A percentile compares a stretch with the other conserved stretches of the same genome.
phyloP scores from a whole-genome alignment of 2,329 filamentous ascomycete species.

The Ophiostoma angusticollis region DNA sequence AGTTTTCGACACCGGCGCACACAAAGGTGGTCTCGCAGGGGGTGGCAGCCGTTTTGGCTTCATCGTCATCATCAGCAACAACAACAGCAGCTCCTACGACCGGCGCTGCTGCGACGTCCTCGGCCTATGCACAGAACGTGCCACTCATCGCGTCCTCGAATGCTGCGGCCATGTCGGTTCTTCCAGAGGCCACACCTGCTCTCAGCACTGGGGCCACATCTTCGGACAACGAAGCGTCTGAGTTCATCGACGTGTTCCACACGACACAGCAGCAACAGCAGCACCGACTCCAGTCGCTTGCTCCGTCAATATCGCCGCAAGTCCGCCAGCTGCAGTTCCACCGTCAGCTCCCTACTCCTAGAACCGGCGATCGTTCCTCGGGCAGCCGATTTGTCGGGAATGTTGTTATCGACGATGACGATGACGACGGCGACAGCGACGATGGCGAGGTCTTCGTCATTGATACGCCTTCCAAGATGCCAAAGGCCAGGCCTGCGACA shows the following conservation, averaged over 20 bases:
- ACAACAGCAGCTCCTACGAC: background rate
- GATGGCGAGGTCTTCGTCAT: constrained; percentile 22
- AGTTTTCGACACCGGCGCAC: constrained; percentile 10
- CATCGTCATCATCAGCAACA: background rate
- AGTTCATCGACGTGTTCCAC: constrained; percentile 12
- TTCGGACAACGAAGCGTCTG: constrained; percentile 6
- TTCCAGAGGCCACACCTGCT: constrained; percentile 6
- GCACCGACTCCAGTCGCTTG: constrained; percentile 14
- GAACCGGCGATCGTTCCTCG: too few relatives aligned
- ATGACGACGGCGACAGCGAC: constrained; percentile 15
- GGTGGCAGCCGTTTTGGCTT: background rate
- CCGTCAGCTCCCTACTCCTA: too few relatives aligned
- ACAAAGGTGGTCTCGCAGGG: background rate
- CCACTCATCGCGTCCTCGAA: constrained; percentile 3
- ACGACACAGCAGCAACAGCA: constrained; percentile 15
- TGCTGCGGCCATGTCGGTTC: constrained; percentile 3
- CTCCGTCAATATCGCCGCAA: constrained; percentile 15
- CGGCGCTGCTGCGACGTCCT: background rate
- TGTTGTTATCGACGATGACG: constrained; percentile 7
- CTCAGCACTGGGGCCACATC: constrained; percentile 10
- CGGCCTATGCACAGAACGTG: too few relatives aligned
- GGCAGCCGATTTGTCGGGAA: too few relatives aligned
- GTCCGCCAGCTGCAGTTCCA: too few relatives aligned
- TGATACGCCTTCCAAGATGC: constrained; percentile 26
- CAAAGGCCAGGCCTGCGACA: background rate